These are phyloP conservation scores for Hymenotorrendiella dingleyae DNA, from an alignment of 2,329 filamentous ascomycete genomes.

Conservation along the genomic window DNA sequence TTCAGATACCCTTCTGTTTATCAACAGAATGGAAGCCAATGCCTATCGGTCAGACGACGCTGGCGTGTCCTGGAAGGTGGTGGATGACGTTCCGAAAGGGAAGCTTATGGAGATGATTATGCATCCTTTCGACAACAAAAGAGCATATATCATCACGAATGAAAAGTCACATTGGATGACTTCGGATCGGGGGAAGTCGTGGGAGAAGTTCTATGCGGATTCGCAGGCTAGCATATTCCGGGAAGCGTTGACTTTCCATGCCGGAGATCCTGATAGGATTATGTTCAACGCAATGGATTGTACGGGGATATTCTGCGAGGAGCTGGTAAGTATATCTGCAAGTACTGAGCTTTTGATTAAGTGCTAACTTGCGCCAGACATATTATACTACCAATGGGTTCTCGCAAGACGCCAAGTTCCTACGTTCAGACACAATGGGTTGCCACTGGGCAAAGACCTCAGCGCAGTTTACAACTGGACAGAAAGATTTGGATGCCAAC, in stretches of 20 bases:
- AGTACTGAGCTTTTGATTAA: neutral
- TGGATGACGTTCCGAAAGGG: constrained; percentile 59
- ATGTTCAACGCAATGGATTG: constrained; percentile 76
- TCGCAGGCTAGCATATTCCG: constrained; percentile 50
- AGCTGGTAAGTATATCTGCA: constrained; percentile 36
- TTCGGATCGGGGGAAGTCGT: constrained; percentile 73
- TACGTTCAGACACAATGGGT: constrained; percentile 64
- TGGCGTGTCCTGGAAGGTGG: constrained; percentile 67
- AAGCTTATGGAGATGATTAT: constrained; percentile 58
- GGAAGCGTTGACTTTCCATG: constrained; percentile 68
- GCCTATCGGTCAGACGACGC: constrained; percentile 77
- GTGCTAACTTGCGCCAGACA: constrained; percentile 28
- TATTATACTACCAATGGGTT: constrained; percentile 86
- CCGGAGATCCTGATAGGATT: constrained; percentile 74
- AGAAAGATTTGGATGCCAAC: constrained; percentile 58
- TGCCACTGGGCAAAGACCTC: constrained; percentile 86
- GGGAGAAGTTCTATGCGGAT: constrained; percentile 66
- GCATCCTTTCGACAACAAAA: constrained; percentile 72
- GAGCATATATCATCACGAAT: constrained; percentile 74
- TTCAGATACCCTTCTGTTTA: constrained; percentile 73
- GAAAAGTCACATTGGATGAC: constrained; percentile 74
- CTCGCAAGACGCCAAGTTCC: constrained; percentile 53
- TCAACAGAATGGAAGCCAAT: constrained; percentile 56
- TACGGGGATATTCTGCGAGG: constrained; percentile 55
- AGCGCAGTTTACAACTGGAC: constrained; percentile 64